Percentiles rank a stretch among this genome's conserved stretches.
Evolutionary conservation across 2,329 filamentous ascomycete species (phyloP).

Genomic region (Pezicula neosporulosa): DNA sequence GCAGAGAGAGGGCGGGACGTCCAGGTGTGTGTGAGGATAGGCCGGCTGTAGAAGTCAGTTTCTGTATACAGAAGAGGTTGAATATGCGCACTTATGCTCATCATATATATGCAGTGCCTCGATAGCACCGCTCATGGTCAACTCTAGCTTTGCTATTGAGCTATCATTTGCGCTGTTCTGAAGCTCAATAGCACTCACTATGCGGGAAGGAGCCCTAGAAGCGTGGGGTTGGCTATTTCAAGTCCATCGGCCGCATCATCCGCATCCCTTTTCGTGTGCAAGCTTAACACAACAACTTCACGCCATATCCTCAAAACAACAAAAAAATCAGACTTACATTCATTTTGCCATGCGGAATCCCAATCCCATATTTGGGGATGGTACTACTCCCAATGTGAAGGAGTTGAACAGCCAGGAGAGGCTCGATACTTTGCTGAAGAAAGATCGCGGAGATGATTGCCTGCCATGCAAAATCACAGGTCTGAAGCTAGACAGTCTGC

Average conservation of each 20-base stretch:
- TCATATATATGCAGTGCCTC: constrained; percentile 97
- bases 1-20: constrained; percentile 76
- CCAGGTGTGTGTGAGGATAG: constrained; percentile 87
- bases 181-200: background rate
- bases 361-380: background rate
- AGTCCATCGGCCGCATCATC: background rate
- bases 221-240: background rate
- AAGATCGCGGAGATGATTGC: constrained; percentile 36
- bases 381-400: constrained; percentile 10
- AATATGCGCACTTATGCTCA: constrained; percentile 73
- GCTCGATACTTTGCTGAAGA: constrained; percentile 19
- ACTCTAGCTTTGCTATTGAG: constrained; percentile 6
- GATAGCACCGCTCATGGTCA: constrained; percentile 77
- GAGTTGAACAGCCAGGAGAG: constrained; percentile 21
- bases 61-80: constrained; percentile 6
- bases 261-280: constrained; percentile 2
- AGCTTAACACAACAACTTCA: background rate
- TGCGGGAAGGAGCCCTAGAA: too few relatives aligned
- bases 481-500: constrained; percentile 9
- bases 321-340: background rate
- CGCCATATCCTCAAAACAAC: background rate
- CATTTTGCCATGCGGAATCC: too few relatives aligned
- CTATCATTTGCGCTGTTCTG: constrained; percentile 10
- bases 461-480: constrained; percentile 28
- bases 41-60: constrained; percentile 53